Evolutionary conservation across 2,329 filamentous ascomycete genomes (phyloP).

Genomic region (Biscogniauxia sp.): DNA sequence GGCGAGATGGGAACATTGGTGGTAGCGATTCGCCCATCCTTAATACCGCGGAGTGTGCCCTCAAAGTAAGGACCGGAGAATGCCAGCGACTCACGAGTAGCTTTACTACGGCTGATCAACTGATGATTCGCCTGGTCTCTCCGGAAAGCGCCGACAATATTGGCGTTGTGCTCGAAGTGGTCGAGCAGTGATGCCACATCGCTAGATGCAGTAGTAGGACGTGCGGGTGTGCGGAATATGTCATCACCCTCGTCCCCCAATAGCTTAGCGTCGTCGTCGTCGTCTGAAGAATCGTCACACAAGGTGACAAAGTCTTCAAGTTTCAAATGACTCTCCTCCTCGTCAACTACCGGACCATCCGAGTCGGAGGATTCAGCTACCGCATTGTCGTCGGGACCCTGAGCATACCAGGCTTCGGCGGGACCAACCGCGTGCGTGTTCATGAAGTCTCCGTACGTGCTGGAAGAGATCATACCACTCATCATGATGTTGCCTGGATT

Average conservation of each 20-base stretch:
- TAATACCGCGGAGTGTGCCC: conserved; percentile 61
- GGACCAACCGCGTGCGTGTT: conserved; percentile 68
- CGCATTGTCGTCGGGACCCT: conserved; percentile 57
- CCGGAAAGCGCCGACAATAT: conserved; percentile 76
- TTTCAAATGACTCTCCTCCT: conserved; percentile 62
- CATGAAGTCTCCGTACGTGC: conserved; percentile 55
- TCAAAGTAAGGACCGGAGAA: conserved; percentile 60
- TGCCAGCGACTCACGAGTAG: conserved; percentile 60
- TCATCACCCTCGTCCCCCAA: conserved; percentile 44
- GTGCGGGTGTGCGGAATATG: conserved; percentile 50
- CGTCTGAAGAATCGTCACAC: conserved; percentile 59
- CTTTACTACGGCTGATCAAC: conserved; percentile 58
- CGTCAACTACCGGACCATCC: conserved; percentile 60
- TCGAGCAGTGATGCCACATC: conserved; percentile 57
- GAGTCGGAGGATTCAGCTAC: conserved; percentile 39
- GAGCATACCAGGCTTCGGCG: conserved; percentile 73
- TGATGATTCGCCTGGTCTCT: conserved; percentile 63
- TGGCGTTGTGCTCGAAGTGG: conserved; percentile 64
- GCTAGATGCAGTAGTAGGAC: conserved; percentile 47
- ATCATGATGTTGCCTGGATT: conserved; percentile 77
- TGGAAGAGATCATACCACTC: conserved; percentile 63
- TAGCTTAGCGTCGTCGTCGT: conserved; percentile 44
- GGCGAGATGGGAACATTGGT: conserved; percentile 69
- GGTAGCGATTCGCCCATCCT: conserved; percentile 63
- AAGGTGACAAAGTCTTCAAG: conserved; percentile 74